phyloP scores from a whole-genome alignment of 306 rosid species.

The Rosa chinensis region DNA sequence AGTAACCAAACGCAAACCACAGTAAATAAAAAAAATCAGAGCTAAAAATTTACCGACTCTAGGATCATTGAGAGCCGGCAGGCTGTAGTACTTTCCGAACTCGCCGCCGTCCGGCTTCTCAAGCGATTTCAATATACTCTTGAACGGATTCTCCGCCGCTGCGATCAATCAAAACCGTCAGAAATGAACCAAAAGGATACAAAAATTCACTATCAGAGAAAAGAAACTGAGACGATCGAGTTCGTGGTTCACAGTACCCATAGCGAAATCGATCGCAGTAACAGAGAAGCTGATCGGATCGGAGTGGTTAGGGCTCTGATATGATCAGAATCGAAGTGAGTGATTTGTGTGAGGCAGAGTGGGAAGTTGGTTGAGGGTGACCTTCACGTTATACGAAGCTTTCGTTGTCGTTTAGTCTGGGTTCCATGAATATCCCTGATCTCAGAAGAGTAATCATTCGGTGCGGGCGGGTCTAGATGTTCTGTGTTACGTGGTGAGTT shows the following conservation, averaged over 20 bases:
- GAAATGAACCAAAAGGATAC: not conserved
- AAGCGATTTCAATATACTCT: constrained; percentile 60
- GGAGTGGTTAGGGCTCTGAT: constrained; percentile 8
- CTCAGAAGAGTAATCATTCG: not conserved
- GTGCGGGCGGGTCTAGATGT: not conserved
- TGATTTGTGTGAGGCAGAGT: not conserved
- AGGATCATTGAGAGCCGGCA: constrained; percentile 88
- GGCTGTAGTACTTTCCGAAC: constrained; percentile 87
- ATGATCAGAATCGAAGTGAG: not conserved
- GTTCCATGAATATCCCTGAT: constrained; percentile 7
- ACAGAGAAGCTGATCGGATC: not conserved
- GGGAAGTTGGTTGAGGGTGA: not conserved
- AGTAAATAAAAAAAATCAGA: not conserved
- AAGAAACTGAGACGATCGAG: not conserved
- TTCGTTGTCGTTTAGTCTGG: not conserved
- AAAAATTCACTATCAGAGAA: not conserved
- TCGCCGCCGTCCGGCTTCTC: constrained; percentile 80
- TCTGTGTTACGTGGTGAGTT: not conserved
- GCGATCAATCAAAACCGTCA: constrained; percentile 17
- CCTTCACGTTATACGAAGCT: not conserved
- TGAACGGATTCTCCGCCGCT: constrained; percentile 70
- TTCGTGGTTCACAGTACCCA: constrained; percentile 6
- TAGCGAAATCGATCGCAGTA: constrained; percentile 10
- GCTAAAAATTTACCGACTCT: constrained; percentile 61
- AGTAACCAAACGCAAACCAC: constrained; percentile 21